Conservation (phyloP, 345 rosid genomes). For the Microcos paniculata region DNA sequence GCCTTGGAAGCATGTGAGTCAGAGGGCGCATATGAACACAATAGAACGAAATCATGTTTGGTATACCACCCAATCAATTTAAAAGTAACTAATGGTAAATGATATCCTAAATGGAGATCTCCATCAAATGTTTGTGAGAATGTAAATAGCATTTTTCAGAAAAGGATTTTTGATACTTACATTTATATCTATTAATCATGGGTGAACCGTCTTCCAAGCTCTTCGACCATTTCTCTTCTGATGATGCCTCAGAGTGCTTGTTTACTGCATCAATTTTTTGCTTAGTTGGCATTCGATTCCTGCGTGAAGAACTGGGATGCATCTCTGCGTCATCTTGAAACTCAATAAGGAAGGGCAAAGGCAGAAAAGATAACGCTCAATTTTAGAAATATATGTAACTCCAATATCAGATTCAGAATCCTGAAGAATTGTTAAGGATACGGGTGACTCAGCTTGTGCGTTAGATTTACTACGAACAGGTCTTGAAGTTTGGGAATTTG, state of each 20-base stretch:
- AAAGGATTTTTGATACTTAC: slow-evolving; percentile 14
- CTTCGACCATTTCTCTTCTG: slow-evolving; percentile 49
- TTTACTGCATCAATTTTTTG: slow-evolving; percentile 37
- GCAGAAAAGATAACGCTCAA: slow-evolving; percentile 20
- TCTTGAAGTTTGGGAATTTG: slow-evolving; percentile 40
- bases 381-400: slow-evolving; percentile 10
- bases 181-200: slow-evolving; percentile 27
- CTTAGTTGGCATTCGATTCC: slow-evolving; percentile 29
- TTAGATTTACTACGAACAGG: slow-evolving; percentile 33
- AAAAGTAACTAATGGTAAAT: not conserved
- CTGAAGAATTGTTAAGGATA: slow-evolving; percentile 43
- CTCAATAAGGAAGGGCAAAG: slow-evolving; percentile 46
- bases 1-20: not conserved
- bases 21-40: not conserved
- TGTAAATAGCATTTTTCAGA: not conserved
- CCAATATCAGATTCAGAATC: slow-evolving; percentile 3
- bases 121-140: not conserved
- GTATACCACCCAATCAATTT: not conserved
- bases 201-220: slow-evolving; percentile 53
- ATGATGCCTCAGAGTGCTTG: slow-evolving; percentile 40
- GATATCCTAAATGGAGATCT: not conserved
- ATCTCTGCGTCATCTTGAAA: slow-evolving; percentile 52
- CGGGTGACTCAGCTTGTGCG: slow-evolving; percentile 40
- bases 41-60: not conserved
- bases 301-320: slow-evolving; percentile 36